Conservation (phyloP, 805 yeast species). For the Lipomyces yamanashiensis region DNA sequence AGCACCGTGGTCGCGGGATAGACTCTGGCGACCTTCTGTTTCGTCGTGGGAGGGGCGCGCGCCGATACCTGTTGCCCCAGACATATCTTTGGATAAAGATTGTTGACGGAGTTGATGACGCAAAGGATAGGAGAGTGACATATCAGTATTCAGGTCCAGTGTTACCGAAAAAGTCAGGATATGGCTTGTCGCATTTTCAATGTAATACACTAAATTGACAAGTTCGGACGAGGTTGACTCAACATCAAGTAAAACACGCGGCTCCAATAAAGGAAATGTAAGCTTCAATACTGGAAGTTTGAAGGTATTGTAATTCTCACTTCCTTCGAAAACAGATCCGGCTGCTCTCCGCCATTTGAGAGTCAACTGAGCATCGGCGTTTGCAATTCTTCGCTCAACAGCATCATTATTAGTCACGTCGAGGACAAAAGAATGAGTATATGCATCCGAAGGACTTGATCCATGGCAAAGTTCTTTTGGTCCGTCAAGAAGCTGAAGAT, state of each 20-base stretch:
- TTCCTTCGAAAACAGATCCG: neutral
- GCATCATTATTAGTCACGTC: conserved; percentile 35
- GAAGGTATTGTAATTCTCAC: conserved; percentile 27
- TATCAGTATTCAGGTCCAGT: conserved; percentile 48
- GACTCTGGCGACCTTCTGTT: neutral
- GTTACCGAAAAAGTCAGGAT: conserved; percentile 65
- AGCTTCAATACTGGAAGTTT: conserved; percentile 54
- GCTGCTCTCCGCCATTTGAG: conserved; percentile 44
- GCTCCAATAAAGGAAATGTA: conserved; percentile 67
- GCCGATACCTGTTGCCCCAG: conserved; percentile 5
- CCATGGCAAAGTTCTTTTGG: conserved; percentile 8
- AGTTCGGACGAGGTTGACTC: conserved; percentile 36
- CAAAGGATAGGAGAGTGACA: conserved; percentile 30
- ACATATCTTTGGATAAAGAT: conserved; percentile 12
- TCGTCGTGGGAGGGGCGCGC: conserved; percentile 14
- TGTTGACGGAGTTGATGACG: conserved; percentile 35
- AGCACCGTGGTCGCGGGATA: neutral
- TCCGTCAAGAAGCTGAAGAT: conserved; percentile 16
- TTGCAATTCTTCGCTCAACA: conserved; percentile 33
- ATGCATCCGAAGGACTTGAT: conserved; percentile 21
- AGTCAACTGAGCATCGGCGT: conserved; percentile 40
- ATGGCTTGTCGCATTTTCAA: conserved; percentile 78
- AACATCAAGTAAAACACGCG: conserved; percentile 59
- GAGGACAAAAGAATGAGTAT: conserved; percentile 36
- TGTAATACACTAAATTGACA: conserved; percentile 52